Conservation (phyloP, 495 filamentous ascomycete genomes). For the Echria macrotheca region DNA sequence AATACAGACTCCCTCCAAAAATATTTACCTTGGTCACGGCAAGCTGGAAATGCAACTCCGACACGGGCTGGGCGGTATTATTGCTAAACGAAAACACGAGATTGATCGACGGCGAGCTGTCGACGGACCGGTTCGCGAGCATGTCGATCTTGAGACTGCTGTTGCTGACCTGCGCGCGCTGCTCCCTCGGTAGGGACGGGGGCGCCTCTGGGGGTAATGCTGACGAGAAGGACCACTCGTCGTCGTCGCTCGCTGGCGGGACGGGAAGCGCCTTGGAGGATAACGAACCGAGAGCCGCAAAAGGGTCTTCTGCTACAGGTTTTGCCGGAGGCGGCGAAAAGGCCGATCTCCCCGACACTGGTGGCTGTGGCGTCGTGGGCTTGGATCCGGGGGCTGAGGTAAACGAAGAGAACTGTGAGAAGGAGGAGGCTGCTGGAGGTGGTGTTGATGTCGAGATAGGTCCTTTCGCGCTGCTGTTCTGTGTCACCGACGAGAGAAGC, state of each 20-base stretch:
- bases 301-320: constrained; percentile 52
- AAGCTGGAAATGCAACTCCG: constrained; percentile 81
- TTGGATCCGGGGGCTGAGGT: constrained; percentile 38
- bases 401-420: constrained; percentile 58
- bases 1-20: neutral
- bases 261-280: constrained; percentile 31
- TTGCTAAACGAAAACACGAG: constrained; percentile 75
- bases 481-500: constrained; percentile 57
- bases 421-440: constrained; percentile 37
- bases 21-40: constrained; percentile 81
- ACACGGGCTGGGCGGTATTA: constrained; percentile 60
- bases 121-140: constrained; percentile 36
- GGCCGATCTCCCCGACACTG: constrained; percentile 25
- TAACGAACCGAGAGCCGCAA: constrained; percentile 61
- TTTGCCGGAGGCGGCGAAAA: constrained; percentile 37
- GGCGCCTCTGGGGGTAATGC: constrained; percentile 63
- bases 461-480: constrained; percentile 48
- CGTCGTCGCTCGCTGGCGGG: constrained; percentile 53
- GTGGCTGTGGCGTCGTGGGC: constrained; percentile 45
- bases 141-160: constrained; percentile 49
- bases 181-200: constrained; percentile 34
- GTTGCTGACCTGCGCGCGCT: constrained; percentile 44
- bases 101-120: constrained; percentile 51
- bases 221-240: constrained; percentile 93
- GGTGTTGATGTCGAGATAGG: constrained; percentile 35